A percentile compares a stretch with the other conserved stretches of the same genome.
Evolutionary conservation across 371 early-diverging fungal species (phyloP).

Genomic region (Mortierella sp.): DNA sequence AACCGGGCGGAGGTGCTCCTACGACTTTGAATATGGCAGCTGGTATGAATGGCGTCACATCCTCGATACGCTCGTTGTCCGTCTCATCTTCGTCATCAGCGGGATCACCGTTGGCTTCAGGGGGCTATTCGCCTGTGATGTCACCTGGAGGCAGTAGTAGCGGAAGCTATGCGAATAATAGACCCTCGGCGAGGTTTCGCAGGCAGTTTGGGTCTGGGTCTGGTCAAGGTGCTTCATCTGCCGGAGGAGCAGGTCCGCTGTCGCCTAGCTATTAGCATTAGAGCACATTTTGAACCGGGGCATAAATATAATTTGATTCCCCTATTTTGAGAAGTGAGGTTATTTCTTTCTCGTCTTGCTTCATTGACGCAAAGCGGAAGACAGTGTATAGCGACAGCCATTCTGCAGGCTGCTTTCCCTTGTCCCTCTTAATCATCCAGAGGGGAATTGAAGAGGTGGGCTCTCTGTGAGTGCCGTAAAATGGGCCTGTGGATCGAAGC

Average conservation of each 20-base stretch:
- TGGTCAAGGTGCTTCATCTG: constrained; percentile 8
- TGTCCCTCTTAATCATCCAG: no score
- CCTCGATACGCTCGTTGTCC: constrained; percentile 23
- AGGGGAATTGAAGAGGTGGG: no score
- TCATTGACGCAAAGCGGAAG: no score
- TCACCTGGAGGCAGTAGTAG: background rate
- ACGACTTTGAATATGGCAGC: constrained; percentile 10
- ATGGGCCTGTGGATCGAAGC: no score
- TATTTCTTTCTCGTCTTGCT: no score
- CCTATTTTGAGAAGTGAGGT: no score
- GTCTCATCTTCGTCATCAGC: constrained; percentile 10
- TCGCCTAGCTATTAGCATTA: no score
- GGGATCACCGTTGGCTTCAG: background rate
- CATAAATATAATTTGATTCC: no score
- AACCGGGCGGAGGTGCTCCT: constrained; percentile 39
- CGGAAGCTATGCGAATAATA: constrained; percentile 14
- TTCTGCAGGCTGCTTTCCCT: no score
- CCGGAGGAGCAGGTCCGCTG: background rate
- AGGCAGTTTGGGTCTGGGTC: constrained; percentile 26
- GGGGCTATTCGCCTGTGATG: constrained; percentile 10
- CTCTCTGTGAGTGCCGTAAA: no score
- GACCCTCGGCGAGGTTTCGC: constrained; percentile 27
- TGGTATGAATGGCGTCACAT: constrained; percentile 8
- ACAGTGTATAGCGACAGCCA: no score
- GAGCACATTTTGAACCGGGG: no score